Conservation (phyloP, 1,284 basidiomycete species). For the Cerrena zonata region DNA sequence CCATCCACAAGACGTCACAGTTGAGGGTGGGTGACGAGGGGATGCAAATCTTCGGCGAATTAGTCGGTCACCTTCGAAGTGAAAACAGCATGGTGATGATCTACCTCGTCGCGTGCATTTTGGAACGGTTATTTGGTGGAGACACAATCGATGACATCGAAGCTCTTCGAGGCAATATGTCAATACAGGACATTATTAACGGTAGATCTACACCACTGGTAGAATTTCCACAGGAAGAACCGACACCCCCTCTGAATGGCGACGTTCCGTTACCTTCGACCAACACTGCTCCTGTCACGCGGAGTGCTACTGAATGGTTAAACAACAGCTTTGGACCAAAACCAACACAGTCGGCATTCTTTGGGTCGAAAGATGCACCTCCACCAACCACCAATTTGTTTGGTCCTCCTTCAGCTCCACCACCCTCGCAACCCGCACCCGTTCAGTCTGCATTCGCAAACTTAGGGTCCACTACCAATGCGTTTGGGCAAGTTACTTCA, state of each 20-base stretch:
- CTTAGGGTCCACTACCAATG: constrained; percentile 17
- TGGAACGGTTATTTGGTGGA: constrained; percentile 66
- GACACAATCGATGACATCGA: constrained; percentile 75
- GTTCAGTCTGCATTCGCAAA: constrained; percentile 37
- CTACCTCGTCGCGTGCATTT: constrained; percentile 69
- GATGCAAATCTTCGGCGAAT: constrained; percentile 63
- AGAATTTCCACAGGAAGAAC: background rate
- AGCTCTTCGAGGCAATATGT: constrained; percentile 55
- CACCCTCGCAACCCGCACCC: background rate
- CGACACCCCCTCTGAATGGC: background rate
- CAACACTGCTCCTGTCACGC: constrained; percentile 16
- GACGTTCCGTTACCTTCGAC: background rate
- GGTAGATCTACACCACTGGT: constrained; percentile 40
- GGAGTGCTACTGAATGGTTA: constrained; percentile 37
- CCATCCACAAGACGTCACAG: constrained; percentile 60
- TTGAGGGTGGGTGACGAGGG: constrained; percentile 57
- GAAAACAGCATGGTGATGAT: constrained; percentile 63
- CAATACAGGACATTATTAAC: constrained; percentile 74
- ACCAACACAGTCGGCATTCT: background rate
- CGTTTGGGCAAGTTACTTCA: constrained; percentile 23
- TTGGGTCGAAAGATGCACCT: too few species aligned
- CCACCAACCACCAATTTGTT: background rate
- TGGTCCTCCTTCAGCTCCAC: background rate
- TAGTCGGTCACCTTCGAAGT: constrained; percentile 49
- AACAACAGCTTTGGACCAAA: constrained; percentile 29